Evolutionary conservation across 768 basidiomycete genomes (phyloP), one percentile per base, ranked within the genome.

Genomic region (Lentinula lateritia): DNA sequence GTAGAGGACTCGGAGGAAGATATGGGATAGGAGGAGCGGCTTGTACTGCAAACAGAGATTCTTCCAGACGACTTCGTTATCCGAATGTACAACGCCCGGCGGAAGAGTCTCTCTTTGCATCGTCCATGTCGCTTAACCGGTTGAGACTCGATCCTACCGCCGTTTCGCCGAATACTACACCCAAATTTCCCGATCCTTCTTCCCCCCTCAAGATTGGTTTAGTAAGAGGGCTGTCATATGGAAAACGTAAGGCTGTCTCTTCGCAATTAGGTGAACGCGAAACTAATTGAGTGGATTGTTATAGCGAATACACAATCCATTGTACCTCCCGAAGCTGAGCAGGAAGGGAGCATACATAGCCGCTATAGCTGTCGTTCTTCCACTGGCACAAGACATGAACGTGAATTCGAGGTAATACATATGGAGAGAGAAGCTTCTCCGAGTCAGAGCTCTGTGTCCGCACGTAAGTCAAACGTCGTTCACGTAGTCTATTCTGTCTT

Each of bases 91-190:
- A 23, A 13, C 39, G 38, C 20, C 8, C 41, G 38, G 15, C 52
- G 9, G 38, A 55, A n/a, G 54, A 55, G n/a, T 55, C 54, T 5
- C 54, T 32, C 39, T 58, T 58, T 20, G 32, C 57, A n/a, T 58
- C 46, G 9, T 50, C 46, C 3, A 32, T 42, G 13, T 58, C 57
- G 6, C 43, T 46, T 15, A n/a, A n/a, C 32, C 35, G 57, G 39
- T 46, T 45, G 42, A 23, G 57, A 46, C 28, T 28, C 16, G 20
- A 16, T 15, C 13, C n/a, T 34, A 16, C 3, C 8, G 20, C n/a
- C 8, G 18, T 41, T 32, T 50, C 42, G 10, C 34, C 42, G 13
- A 8, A 55, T n/a, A 9, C 7, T 45, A 48, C 57, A 5, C 43
- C 42, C 34, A 58, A 9, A 9, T 28, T 28, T 13, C 9, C 9